Conservation (phyloP, 148 eudicot species). For the Amaranthus palmeri region DNA sequence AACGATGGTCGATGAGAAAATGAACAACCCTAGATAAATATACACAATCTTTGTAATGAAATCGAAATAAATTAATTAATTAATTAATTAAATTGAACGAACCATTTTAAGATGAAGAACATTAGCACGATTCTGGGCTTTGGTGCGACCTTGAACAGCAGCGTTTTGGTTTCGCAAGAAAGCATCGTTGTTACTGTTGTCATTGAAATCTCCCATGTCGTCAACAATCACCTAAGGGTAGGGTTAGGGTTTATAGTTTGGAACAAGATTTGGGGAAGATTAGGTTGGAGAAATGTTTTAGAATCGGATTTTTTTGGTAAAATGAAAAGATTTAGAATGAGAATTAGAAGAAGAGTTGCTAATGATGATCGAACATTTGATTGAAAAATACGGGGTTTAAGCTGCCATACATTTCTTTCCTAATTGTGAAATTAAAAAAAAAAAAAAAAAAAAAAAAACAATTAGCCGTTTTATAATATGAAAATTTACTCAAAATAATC, state of each 20-base stretch:
- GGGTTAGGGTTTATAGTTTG: conserved; percentile 27
- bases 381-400: background rate
- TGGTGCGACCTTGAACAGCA: conserved; percentile 75
- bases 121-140: conserved; percentile 79
- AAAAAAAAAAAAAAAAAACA: no score
- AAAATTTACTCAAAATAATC: no score
- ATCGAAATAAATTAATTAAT: no score
- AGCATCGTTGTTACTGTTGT: conserved; percentile 38
- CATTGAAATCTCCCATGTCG: conserved; percentile 49
- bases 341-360: background rate
- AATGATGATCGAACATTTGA: no score
- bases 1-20: background rate
- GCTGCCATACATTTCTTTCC: no score
- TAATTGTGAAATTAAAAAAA: no score
- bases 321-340: background rate
- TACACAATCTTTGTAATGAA: no score
- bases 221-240: conserved; percentile 7
- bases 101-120: conserved; percentile 83
- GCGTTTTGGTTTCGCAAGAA: conserved; percentile 71
- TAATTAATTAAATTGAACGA: background rate
- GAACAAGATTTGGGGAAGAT: background rate
- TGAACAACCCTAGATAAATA: no score
- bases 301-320: conserved; percentile 9
- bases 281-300: background rate
- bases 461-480: no score